Conservation (phyloP, 805 yeast genomes). For the Pichia heedii region DNA sequence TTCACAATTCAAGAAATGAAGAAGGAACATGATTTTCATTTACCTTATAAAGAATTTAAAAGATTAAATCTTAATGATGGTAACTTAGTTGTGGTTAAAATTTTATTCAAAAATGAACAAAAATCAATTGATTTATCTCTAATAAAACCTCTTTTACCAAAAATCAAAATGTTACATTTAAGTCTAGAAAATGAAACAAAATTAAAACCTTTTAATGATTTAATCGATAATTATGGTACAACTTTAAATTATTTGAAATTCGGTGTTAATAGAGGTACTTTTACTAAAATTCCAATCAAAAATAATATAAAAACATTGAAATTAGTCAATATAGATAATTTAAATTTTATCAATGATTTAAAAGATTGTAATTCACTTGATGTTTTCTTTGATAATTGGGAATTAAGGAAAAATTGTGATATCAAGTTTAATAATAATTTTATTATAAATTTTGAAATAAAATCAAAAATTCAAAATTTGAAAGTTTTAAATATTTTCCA, state of each 20-base stretch:
- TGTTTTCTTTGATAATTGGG: slow-evolving; percentile 27
- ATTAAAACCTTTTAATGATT: slow-evolving; percentile 22
- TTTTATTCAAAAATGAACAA: slow-evolving; percentile 24
- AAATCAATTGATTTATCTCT: slow-evolving; percentile 22
- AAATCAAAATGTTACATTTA: slow-evolving; percentile 21
- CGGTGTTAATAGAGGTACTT: slow-evolving; percentile 25
- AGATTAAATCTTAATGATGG: slow-evolving; percentile 23
- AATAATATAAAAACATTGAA: slow-evolving; percentile 20
- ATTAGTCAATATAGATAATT: slow-evolving; percentile 23
- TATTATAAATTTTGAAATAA: slow-evolving; percentile 18
- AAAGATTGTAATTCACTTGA: slow-evolving; percentile 19
- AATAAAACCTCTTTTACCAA: slow-evolving; percentile 19
- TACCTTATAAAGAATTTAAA: slow-evolving; percentile 25
- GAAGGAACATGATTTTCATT: slow-evolving; percentile 25
- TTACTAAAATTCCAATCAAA: slow-evolving; percentile 18
- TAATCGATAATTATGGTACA: slow-evolving; percentile 19
- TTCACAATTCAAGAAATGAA: slow-evolving; percentile 25
- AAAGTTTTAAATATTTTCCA: slow-evolving; percentile 23
- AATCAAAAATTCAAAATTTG: slow-evolving; percentile 13
- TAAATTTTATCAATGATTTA: slow-evolving; percentile 20
- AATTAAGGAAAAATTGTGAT: slow-evolving; percentile 21
- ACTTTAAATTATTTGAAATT: slow-evolving; percentile 21
- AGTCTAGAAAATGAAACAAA: slow-evolving; percentile 24
- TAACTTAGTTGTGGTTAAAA: slow-evolving; percentile 24
- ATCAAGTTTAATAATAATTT: slow-evolving; percentile 18